Evolutionary conservation across 1,139 yeast species (phyloP).

Genomic region (Kluyveromyces sp.): DNA sequence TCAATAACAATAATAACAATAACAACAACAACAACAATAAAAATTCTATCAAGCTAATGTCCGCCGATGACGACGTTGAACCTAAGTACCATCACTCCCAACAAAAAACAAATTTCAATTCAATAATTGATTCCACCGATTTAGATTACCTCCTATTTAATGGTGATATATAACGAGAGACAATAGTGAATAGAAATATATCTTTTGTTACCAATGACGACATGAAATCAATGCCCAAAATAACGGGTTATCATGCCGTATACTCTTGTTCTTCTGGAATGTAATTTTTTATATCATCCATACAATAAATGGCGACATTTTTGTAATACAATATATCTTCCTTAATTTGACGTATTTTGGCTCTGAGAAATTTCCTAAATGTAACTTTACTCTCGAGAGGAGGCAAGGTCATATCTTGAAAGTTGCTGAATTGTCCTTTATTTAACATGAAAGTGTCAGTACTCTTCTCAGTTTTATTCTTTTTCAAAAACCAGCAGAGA

Average conservation of each 20-base stretch:
- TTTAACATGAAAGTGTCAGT: not conserved
- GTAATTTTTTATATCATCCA: constrained; percentile 12
- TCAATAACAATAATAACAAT: not conserved
- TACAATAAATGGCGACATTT: constrained; percentile 16
- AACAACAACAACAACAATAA: too few relatives aligned
- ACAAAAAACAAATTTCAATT: not conserved
- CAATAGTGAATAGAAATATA: not conserved
- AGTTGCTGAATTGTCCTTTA: not conserved
- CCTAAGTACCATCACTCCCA: too few relatives aligned
- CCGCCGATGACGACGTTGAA: too few relatives aligned
- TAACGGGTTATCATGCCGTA: not conserved
- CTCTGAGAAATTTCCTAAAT: constrained; percentile 14
- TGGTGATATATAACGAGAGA: not conserved
- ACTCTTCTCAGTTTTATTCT: not conserved
- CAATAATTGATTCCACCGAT: not conserved
- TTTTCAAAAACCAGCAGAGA: not conserved
- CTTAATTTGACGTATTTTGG: constrained; percentile 13
- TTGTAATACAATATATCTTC: constrained; percentile 14
- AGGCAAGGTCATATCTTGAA: not conserved
- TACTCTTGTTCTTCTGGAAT: not conserved
- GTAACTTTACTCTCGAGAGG: constrained; percentile 14
- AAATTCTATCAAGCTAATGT: too few relatives aligned
- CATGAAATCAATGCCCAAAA: not conserved
- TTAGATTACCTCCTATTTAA: constrained; percentile 1
- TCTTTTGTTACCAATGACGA: not conserved